Percentiles rank a stretch among this genome's conserved stretches.
These are phyloP conservation scores for Naegleria gruberi DNA, from an alignment of 208 protist species.

Conservation along the genomic window DNA sequence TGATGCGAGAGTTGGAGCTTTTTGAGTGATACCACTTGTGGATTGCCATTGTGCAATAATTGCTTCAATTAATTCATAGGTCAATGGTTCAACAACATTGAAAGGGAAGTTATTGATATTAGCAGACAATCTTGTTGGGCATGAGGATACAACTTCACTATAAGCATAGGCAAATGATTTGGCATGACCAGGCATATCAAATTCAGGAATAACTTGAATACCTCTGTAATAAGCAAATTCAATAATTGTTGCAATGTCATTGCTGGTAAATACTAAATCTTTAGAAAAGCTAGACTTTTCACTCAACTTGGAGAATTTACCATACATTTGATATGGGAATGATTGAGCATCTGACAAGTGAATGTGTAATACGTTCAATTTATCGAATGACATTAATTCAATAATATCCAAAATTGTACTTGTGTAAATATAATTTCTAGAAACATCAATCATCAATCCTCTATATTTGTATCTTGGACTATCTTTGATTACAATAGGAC, in stretches of 20 bases:
- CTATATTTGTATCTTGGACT: slow-evolving; percentile 47
- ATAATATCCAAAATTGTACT: slow-evolving; percentile 40
- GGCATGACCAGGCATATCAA: slow-evolving; percentile 42
- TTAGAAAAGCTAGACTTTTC: slow-evolving; percentile 32
- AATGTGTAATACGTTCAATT: slow-evolving; percentile 53
- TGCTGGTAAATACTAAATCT: slow-evolving; percentile 25
- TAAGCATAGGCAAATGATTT: background rate
- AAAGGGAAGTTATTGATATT: slow-evolving; percentile 34
- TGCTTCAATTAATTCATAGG: slow-evolving; percentile 34
- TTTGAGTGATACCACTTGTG: background rate
- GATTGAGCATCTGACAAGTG: slow-evolving; percentile 52
- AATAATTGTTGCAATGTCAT: slow-evolving; percentile 36
- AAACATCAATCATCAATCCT: slow-evolving; percentile 54
- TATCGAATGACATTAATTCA: slow-evolving; percentile 40
- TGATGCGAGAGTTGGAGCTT: background rate
- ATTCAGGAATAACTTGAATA: slow-evolving; percentile 40
- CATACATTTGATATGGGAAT: slow-evolving; percentile 42
- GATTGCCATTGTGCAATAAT: slow-evolving; percentile 20
- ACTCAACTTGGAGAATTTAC: slow-evolving; percentile 34
- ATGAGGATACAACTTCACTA: background rate
- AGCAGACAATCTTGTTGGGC: background rate
- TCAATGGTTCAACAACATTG: slow-evolving; percentile 30
- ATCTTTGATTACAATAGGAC: slow-evolving; percentile 39
- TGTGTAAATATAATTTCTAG: slow-evolving; percentile 46
- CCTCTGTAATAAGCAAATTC: slow-evolving; percentile 30